These are phyloP conservation scores for Vitis rotundifolia DNA, from an alignment of 164 flowering plant genomes.

Conservation along the genomic window DNA sequence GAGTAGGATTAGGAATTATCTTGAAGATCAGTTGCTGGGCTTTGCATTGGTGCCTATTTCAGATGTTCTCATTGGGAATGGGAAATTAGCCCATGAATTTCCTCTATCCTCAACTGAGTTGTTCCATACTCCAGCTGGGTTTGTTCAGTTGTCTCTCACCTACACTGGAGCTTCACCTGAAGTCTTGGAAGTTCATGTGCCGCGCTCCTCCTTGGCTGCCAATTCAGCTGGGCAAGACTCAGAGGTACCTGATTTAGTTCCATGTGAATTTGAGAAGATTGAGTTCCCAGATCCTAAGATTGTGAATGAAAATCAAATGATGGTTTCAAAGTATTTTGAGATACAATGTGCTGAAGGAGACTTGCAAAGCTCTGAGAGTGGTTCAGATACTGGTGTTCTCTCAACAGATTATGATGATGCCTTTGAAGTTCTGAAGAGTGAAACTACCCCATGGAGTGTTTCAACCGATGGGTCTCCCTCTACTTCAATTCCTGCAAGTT, in stretches of 20 bases:
- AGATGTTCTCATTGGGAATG: slow-evolving; percentile 55
- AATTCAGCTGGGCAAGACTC: slow-evolving; percentile 30
- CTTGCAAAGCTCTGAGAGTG: slow-evolving; percentile 48
- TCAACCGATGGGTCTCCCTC: slow-evolving; percentile 62
- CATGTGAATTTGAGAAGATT: slow-evolving; percentile 58
- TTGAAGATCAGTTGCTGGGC: slow-evolving; percentile 91
- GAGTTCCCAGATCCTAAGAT: slow-evolving; percentile 92
- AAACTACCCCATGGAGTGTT: slow-evolving; percentile 68
- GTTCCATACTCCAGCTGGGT: slow-evolving; percentile 95
- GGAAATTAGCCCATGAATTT: slow-evolving; percentile 75
- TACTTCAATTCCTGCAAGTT: slow-evolving; percentile 40
- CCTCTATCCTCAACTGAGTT: slow-evolving; percentile 86
- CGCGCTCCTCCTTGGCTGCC: slow-evolving; percentile 17
- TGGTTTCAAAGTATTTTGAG: slow-evolving; percentile 84
- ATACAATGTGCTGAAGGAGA: slow-evolving; percentile 44
- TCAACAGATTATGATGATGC: slow-evolving; percentile 34
- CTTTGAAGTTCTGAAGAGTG: slow-evolving; percentile 27
- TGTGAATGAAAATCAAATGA: slow-evolving; percentile 71
- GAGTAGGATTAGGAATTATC: slow-evolving; percentile 85
- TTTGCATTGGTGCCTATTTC: slow-evolving; percentile 84
- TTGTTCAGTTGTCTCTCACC: slow-evolving; percentile 66
- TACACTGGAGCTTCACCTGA: slow-evolving; percentile 75
- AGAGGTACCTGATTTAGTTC: slow-evolving; percentile 31
- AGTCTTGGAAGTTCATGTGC: slow-evolving; percentile 50
- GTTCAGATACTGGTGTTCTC: slow-evolving; percentile 40